phyloP scores from a whole-genome alignment of 2,329 filamentous ascomycete genomes.

The Biscogniauxia sp. region DNA sequence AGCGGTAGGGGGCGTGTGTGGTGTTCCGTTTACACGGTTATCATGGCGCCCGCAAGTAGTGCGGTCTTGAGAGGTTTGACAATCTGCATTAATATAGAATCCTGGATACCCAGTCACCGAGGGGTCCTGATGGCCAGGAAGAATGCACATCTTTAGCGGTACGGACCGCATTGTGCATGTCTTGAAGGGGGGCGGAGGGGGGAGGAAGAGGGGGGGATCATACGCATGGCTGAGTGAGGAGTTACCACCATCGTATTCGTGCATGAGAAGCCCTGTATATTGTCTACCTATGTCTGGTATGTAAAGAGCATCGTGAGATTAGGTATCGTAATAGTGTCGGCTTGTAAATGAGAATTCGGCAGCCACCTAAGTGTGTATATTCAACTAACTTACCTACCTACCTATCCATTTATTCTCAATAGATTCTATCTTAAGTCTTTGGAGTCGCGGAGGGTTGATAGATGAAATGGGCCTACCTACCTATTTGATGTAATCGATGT shows the following conservation, averaged over 20 bases:
- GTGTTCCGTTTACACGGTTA: background rate
- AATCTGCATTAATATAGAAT: conserved; percentile 1
- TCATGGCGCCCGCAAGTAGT: background rate
- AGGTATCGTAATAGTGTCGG: background rate
- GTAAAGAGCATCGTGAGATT: background rate
- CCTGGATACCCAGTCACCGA: background rate
- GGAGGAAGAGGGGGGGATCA: background rate
- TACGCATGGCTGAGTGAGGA: background rate
- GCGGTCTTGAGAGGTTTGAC: background rate
- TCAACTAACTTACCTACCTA: too few relatives aligned
- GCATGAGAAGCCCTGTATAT: conserved; percentile 7
- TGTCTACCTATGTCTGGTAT: conserved; percentile 9
- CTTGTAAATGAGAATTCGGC: background rate
- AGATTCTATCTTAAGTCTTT: background rate
- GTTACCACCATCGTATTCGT: background rate
- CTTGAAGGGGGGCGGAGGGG: background rate
- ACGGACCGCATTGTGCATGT: background rate
- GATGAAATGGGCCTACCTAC: background rate
- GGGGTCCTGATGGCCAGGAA: background rate
- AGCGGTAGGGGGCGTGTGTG: background rate
- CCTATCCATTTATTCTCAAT: too few relatives aligned
- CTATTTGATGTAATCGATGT: background rate
- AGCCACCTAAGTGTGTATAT: too few relatives aligned
- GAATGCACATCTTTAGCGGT: background rate
- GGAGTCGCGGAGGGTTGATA: too few relatives aligned